A percentile compares a stretch with the other conserved stretches of the same genome.
Conservation (phyloP, 805 yeast genomes). For the Cyberlindnera americana region DNA sequence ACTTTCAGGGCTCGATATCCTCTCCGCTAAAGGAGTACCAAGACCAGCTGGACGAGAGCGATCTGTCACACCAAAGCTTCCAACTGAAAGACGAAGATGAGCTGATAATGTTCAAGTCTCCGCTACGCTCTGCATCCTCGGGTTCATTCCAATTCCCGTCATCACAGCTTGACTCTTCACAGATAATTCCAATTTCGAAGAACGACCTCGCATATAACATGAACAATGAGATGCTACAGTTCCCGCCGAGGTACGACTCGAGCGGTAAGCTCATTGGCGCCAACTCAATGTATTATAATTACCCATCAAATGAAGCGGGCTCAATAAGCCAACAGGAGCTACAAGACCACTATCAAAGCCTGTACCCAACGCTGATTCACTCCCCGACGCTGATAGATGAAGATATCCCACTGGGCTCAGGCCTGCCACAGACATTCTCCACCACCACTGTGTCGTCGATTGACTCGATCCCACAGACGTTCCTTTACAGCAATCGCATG, state of each 20-base stretch:
- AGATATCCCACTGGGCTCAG: slow-evolving; percentile 7
- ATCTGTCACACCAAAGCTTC: background rate
- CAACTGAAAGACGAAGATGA: slow-evolving; percentile 1
- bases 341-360: slow-evolving; percentile 1
- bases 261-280: too few relatives aligned
- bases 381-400: slow-evolving; percentile 7
- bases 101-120: slow-evolving; percentile 1
- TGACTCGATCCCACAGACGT: slow-evolving; percentile 6
- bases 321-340: background rate
- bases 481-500: slow-evolving; percentile 4
- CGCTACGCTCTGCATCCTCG: background rate
- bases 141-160: background rate
- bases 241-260: slow-evolving; percentile 5
- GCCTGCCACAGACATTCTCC: slow-evolving; percentile 5
- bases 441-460: slow-evolving; percentile 6
- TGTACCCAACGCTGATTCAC: slow-evolving; percentile 5
- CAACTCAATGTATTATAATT: too few relatives aligned
- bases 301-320: background rate
- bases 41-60: background rate
- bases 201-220: slow-evolving; percentile 1
- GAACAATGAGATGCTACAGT: slow-evolving; percentile 4
- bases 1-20: background rate
- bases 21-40: slow-evolving; percentile 1
- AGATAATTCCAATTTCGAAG: slow-evolving; percentile 7
- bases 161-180: slow-evolving; percentile 2